Base-by-base conservation (phyloP, 2,329 filamentous ascomycete species). In the Metarhizium robertsii region DNA sequence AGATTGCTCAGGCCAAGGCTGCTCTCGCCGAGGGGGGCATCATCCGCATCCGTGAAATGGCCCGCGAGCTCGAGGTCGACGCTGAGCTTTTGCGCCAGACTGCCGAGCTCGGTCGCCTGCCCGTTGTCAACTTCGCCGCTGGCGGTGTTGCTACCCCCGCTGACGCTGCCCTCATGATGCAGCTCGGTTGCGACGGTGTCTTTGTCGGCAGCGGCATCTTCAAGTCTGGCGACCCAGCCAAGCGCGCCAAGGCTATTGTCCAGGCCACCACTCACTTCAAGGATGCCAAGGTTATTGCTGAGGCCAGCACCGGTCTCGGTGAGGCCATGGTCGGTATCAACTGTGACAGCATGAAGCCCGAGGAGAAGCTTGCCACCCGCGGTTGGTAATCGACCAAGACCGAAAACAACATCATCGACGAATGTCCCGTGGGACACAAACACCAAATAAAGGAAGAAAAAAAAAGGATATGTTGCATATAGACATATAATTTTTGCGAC, bases 111-210 rank as follows among this genome's bases (percentile, higher is more conserved):
- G 91, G 91, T 47, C 81, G 94, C 52, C 78, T 99, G 54, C 94
- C 94, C 2, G 92, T 97, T 0, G 94, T 99, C 61, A 97, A 97
- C 79, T 97, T 99, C 65, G 94, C 94, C 0, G 94, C 94, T 3
- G 94, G 94, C n/a, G 94, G 94, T 56, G 88, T 99, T n/a, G 94
- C 94, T n/a, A 99, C 94, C 1, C 94, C 94, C 0, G 94, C 94
- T 0, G 94, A 99, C 73, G 94, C 94, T 0, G 94, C 94, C 2
- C 78, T 99, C 58, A 75, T 99, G 92, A 99, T 99, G 94, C 92
- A 97, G 79, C 78, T 99, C 61, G 94, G 94, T 58, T 97, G 94
- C 68, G 94, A 99, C 67, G 94, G 94, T 57, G 94, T 99, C 40
- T 99, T 99, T 69, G 94, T 99, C 40, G 94, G 94, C 32, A 91